phyloP scores from a whole-genome alignment of 768 basidiomycete genomes.

The Lactarius hatsudake region DNA sequence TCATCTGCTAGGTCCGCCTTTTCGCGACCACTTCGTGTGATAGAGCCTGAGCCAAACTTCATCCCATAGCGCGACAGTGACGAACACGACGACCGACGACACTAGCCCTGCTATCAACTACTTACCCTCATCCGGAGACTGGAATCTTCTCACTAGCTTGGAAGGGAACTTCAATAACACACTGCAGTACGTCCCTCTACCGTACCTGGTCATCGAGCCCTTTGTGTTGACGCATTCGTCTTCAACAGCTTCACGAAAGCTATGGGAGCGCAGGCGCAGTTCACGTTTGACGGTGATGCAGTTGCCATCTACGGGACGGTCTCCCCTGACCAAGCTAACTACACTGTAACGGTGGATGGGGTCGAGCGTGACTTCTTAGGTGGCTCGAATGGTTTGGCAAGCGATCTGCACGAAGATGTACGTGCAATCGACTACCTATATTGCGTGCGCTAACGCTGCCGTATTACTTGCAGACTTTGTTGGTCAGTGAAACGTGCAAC shows the following conservation, averaged over 20 bases:
- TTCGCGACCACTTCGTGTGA: background rate
- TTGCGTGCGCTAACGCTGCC: background rate
- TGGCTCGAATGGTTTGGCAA: slow-evolving; percentile 38
- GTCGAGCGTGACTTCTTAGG: slow-evolving; percentile 35
- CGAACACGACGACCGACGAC: slow-evolving; percentile 43
- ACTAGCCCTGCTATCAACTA: slow-evolving; percentile 40
- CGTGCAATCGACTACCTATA: background rate
- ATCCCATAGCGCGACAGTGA: slow-evolving; percentile 22
- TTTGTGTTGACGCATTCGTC: slow-evolving; percentile 5
- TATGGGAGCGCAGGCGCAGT: slow-evolving; percentile 41
- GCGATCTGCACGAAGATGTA: slow-evolving; percentile 37
- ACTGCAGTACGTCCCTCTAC: slow-evolving; percentile 41
- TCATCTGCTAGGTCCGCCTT: slow-evolving; percentile 36
- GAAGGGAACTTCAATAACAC: slow-evolving; percentile 38
- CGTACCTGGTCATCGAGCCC: background rate
- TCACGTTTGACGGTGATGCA: slow-evolving; percentile 50
- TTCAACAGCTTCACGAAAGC: slow-evolving; percentile 41
- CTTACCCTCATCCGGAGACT: slow-evolving; percentile 37
- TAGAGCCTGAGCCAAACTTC: background rate
- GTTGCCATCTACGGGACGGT: slow-evolving; percentile 54
- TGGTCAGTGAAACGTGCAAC: slow-evolving; percentile 25
- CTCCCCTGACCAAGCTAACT: slow-evolving; percentile 49
- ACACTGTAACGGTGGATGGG: slow-evolving; percentile 48
- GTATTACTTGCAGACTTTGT: slow-evolving; percentile 27
- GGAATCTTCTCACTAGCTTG: slow-evolving; percentile 36